Conservation (phyloP, 805 yeast genomes). For the Saccharomycopsis oosterbeekiorum region DNA sequence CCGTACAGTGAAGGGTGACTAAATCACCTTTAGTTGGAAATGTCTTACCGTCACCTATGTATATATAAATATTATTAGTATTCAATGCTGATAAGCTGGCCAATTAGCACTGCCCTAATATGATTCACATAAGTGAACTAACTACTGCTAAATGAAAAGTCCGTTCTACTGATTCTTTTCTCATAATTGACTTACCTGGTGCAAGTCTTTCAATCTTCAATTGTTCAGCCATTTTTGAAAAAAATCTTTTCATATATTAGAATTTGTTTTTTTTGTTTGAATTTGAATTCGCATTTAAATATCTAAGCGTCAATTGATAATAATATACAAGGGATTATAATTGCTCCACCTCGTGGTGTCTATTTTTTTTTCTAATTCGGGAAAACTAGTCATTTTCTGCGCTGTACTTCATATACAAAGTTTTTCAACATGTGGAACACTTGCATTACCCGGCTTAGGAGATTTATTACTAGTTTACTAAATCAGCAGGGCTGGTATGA, state of each 20-base stretch:
- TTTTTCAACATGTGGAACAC: not conserved
- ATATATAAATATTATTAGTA: not conserved
- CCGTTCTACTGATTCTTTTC: too few species aligned
- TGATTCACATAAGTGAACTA: too few species aligned
- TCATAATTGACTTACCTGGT: conserved; percentile 23
- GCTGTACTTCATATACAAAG: not conserved
- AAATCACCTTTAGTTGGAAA: conserved; percentile 83
- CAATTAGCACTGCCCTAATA: too few species aligned
- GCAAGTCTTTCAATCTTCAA: conserved; percentile 27
- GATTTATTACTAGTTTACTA: not conserved
- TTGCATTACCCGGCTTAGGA: not conserved
- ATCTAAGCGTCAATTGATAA: too few species aligned
- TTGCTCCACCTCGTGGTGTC: not conserved
- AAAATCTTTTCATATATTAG: not conserved
- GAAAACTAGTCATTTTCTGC: not conserved
- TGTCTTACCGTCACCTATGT: conserved; percentile 57
- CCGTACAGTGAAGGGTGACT: conserved; percentile 92
- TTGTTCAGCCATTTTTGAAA: conserved; percentile 21
- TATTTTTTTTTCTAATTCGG: not conserved
- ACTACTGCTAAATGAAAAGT: too few species aligned
- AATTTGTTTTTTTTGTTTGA: not conserved
- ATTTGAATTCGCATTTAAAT: too few species aligned
- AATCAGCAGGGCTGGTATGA: not conserved
- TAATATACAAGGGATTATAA: too few species aligned
- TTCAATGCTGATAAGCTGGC: not conserved